Evolutionary conservation across 805 yeast species (phyloP), one percentile per base, ranked within the genome.

Genomic region (Yarrowia sp.): DNA sequence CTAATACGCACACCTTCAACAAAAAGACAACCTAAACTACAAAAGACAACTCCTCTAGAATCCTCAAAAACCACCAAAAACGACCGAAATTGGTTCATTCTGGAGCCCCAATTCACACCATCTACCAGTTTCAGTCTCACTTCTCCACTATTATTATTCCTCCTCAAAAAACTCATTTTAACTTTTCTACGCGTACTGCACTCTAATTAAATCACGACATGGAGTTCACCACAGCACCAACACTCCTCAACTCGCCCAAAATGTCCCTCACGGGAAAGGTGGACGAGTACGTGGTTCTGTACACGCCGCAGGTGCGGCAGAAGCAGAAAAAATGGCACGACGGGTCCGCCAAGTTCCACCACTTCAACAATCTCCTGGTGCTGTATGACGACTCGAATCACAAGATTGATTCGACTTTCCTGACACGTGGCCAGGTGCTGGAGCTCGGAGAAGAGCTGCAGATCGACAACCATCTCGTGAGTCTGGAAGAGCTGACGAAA

Each of bases 301-400:
- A 75, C 74, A 76, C 81, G 13, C 67, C 76, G 1, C 74, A 78
- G 34, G 58, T 77, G 39, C 71, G 73, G 12, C 80, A 79, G 70
- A 79, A 79, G 68, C 72, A 71, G 42, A 79, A 79, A 67, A 70
- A 69, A 55, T 79, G 81, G 81, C 71, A 75, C 68, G 81, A 79
- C 58, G 81, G 81, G 1, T 66, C 49, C 9, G 68, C 76, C 34
- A 72, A 70, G 20, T 70, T 75, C 53, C 71, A 73, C 61, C 40
- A 53, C 5, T 69, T 71, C 67, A 72, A 73, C 66, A 63, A 66
- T 30, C 71, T 76, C n/a, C 71, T 75, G 14, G 67, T 73, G 58
- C 71, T 78, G 12, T 69, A 71, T 43, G 78, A 78, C 61, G 74
- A 74, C 12, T 69, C 68, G 0, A 73, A 76, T n/a, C 19, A 56